A percentile compares a stretch with the other conserved stretches of the same genome.
Conservation (phyloP, 1,284 basidiomycete genomes). For the Polyporus tsugae region DNA sequence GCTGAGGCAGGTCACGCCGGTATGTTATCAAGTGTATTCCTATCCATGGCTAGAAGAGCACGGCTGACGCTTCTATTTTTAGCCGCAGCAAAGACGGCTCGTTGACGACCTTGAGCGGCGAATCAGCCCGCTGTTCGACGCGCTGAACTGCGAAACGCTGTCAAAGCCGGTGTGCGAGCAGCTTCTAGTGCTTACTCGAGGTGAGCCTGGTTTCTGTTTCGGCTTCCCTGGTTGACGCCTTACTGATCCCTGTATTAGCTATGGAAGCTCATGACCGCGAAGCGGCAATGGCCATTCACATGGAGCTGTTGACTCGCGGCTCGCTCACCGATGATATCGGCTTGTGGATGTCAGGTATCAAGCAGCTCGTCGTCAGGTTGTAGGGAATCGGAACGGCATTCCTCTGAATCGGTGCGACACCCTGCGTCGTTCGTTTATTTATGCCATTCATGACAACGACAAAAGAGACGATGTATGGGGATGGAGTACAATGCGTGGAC, state of each 20-base stretch:
- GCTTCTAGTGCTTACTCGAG: slow-evolving; percentile 71
- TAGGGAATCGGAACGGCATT: slow-evolving; percentile 27
- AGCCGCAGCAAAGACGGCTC: slow-evolving; percentile 86
- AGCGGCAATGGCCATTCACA: slow-evolving; percentile 78
- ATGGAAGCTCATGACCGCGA: slow-evolving; percentile 79
- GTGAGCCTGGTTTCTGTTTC: slow-evolving; percentile 46
- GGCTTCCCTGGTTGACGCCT: slow-evolving; percentile 15
- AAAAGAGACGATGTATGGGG: slow-evolving; percentile 29
- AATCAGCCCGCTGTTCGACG: slow-evolving; percentile 89
- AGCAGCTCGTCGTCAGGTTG: slow-evolving; percentile 79
- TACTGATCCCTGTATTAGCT: slow-evolving; percentile 52
- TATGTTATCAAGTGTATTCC: slow-evolving; percentile 47
- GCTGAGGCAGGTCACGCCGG: slow-evolving; percentile 77
- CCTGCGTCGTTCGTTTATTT: slow-evolving; percentile 17
- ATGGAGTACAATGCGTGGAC: slow-evolving; percentile 18
- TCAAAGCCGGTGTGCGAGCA: slow-evolving; percentile 77
- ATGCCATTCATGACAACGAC: slow-evolving; percentile 25
- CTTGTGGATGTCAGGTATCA: slow-evolving; percentile 88
- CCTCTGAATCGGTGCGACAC: background rate
- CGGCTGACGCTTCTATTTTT: slow-evolving; percentile 30
- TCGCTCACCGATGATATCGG: slow-evolving; percentile 84
- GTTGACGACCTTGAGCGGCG: slow-evolving; percentile 91
- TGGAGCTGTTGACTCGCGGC: slow-evolving; percentile 79
- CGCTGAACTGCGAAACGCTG: slow-evolving; percentile 90
- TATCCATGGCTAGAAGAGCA: background rate